Percentiles rank a stretch among this genome's conserved stretches.
These are phyloP conservation scores for Punica granatum DNA, from an alignment of 345 rosid genomes.

Conservation along the genomic window DNA sequence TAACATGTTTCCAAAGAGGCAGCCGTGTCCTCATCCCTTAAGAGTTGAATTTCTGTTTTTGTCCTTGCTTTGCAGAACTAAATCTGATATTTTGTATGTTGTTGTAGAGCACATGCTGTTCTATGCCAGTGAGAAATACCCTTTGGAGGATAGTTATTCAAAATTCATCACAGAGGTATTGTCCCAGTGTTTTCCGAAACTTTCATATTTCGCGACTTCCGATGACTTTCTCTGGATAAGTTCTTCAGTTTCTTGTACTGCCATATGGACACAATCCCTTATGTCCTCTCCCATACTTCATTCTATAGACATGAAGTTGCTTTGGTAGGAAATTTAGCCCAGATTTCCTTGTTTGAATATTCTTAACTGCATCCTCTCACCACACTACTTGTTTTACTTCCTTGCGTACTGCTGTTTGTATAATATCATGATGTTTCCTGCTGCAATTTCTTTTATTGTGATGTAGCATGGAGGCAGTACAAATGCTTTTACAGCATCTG, in stretches of 20 bases:
- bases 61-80: not conserved
- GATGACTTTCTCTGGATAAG: not conserved
- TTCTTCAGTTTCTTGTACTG: not conserved
- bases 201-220: not conserved
- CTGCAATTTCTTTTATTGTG: slow-evolving; percentile 5
- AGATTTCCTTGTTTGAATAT: not conserved
- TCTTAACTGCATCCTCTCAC: not conserved
- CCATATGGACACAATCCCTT: not conserved
- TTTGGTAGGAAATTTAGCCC: not conserved
- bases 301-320: not conserved
- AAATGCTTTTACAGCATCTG: slow-evolving; percentile 77
- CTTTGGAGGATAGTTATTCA: slow-evolving; percentile 80
- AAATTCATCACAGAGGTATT: slow-evolving; percentile 73
- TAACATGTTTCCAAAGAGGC: not conserved
- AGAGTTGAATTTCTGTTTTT: not conserved
- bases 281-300: not conserved
- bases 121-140: slow-evolving; percentile 86
- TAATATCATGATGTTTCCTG: not conserved
- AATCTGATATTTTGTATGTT: slow-evolving; percentile 5
- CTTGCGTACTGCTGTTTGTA: not conserved
- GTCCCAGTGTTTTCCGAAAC: not conserved
- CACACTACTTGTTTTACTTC: not conserved
- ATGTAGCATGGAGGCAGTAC: slow-evolving; percentile 85
- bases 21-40: not conserved
- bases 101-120: slow-evolving; percentile 88